Conservation (phyloP, 345 rosid genomes). For the Reutealis trisperma region DNA sequence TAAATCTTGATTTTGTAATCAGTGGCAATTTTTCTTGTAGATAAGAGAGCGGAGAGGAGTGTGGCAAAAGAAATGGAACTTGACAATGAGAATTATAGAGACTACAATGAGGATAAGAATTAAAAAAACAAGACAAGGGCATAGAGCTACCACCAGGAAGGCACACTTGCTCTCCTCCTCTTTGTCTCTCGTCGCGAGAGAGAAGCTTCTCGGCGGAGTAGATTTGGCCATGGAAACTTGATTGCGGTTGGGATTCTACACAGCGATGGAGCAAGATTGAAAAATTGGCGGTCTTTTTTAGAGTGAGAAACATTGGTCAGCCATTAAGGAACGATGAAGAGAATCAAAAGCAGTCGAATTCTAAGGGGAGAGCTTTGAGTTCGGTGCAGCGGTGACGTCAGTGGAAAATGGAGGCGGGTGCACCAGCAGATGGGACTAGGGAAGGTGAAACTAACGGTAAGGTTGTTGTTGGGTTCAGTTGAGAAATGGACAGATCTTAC, state of each 20-base stretch:
- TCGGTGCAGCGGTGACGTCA: neutral
- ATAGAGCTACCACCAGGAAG: conserved; percentile 46
- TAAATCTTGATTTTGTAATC: neutral
- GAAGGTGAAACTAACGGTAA: neutral
- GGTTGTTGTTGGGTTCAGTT: neutral
- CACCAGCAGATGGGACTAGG: neutral
- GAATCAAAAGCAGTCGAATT: neutral
- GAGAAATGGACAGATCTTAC: neutral
- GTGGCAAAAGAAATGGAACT: conserved; percentile 62
- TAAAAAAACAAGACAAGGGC: conserved; percentile 57
- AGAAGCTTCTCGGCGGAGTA: conserved; percentile 37
- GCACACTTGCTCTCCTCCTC: conserved; percentile 43
- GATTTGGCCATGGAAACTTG: conserved; percentile 43
- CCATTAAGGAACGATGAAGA: conserved; percentile 21
- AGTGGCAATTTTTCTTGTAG: conserved; percentile 53
- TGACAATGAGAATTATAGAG: conserved; percentile 52
- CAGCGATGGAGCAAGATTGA: conserved; percentile 12
- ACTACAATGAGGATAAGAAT: conserved; percentile 51
- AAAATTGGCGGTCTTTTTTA: conserved; percentile 23
- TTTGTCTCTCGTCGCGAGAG: conserved; percentile 35
- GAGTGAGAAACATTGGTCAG: conserved; percentile 34
- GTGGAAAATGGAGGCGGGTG: neutral
- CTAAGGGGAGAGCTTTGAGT: neutral
- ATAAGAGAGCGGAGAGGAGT: conserved; percentile 60
- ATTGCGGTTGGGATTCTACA: conserved; percentile 5